Conservation (phyloP, 2,329 filamentous ascomycete genomes). For the Ophiostoma himal-ulmi region DNA sequence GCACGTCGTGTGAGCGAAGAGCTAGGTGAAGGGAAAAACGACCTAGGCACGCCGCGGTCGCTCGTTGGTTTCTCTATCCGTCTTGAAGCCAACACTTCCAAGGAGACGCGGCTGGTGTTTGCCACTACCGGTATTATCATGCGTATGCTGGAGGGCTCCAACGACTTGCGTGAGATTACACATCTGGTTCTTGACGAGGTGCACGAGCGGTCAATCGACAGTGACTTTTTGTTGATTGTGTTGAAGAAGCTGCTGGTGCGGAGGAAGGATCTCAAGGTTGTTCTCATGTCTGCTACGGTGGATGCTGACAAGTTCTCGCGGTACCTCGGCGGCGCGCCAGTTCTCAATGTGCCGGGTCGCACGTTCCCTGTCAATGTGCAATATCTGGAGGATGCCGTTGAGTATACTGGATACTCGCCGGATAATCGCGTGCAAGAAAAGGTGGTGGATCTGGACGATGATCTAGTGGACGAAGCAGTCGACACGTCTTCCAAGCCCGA, state of each 20-base stretch:
- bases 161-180: slow-evolving; percentile 81
- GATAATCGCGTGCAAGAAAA: slow-evolving; percentile 48
- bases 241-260: slow-evolving; percentile 72
- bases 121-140: slow-evolving; percentile 93
- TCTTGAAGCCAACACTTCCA: slow-evolving; percentile 77
- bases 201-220: slow-evolving; percentile 93
- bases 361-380: slow-evolving; percentile 87
- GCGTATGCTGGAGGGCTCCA: slow-evolving; percentile 88
- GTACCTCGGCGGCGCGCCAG: slow-evolving; percentile 78
- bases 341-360: slow-evolving; percentile 84
- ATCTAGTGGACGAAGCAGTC: slow-evolving; percentile 46
- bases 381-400: slow-evolving; percentile 88
- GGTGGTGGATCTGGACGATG: slow-evolving; percentile 59
- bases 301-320: slow-evolving; percentile 86
- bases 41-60: slow-evolving; percentile 75
- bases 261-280: slow-evolving; percentile 78
- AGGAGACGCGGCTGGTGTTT: slow-evolving; percentile 79
- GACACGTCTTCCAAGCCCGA: slow-evolving; percentile 50
- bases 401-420: slow-evolving; percentile 69
- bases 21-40: slow-evolving; percentile 74
- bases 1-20: slow-evolving; percentile 92
- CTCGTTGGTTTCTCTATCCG: slow-evolving; percentile 92
- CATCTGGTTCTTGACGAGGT: slow-evolving; percentile 97
- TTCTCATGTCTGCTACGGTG: slow-evolving; percentile 96
- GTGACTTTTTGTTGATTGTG: slow-evolving; percentile 90